phyloP scores from a whole-genome alignment of 768 basidiomycete species.

The Terana coerulea region DNA sequence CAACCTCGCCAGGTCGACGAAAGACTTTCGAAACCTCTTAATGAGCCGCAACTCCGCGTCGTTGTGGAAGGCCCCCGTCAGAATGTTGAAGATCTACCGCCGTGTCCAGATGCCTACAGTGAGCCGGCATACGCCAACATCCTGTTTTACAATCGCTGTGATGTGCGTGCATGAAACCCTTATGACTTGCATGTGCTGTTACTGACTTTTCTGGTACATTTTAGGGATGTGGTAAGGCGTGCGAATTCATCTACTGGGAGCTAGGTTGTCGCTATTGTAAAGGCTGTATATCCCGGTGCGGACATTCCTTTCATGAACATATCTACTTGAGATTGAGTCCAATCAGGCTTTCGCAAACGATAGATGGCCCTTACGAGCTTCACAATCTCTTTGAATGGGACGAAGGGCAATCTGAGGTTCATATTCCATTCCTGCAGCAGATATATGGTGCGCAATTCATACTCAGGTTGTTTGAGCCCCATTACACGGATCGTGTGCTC shows the following conservation, averaged over 20 bases:
- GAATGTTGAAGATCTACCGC: not conserved
- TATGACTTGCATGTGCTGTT: not conserved
- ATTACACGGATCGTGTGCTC: no score
- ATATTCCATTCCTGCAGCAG: not conserved
- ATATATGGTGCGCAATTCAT: not conserved
- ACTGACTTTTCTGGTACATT: not conserved
- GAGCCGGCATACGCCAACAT: not conserved
- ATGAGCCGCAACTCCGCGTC: not conserved
- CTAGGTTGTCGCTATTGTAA: not conserved
- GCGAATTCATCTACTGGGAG: not conserved
- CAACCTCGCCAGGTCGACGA: slow-evolving; percentile 3
- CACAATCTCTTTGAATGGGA: not conserved
- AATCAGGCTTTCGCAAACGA: no score
- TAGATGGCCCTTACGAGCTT: no score
- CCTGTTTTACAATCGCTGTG: not conserved
- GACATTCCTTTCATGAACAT: not conserved
- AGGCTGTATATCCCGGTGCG: not conserved
- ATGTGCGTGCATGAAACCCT: not conserved
- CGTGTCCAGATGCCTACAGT: not conserved
- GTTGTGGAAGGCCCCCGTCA: not conserved
- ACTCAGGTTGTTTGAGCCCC: no score
- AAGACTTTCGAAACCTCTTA: not conserved
- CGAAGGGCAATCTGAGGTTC: not conserved
- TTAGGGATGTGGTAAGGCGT: not conserved
- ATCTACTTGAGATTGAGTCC: not conserved